A percentile compares a stretch with the other conserved stretches of the same genome.
phyloP scores from a whole-genome alignment of 179 eudicot species.

The Corrigiola litoralis region DNA sequence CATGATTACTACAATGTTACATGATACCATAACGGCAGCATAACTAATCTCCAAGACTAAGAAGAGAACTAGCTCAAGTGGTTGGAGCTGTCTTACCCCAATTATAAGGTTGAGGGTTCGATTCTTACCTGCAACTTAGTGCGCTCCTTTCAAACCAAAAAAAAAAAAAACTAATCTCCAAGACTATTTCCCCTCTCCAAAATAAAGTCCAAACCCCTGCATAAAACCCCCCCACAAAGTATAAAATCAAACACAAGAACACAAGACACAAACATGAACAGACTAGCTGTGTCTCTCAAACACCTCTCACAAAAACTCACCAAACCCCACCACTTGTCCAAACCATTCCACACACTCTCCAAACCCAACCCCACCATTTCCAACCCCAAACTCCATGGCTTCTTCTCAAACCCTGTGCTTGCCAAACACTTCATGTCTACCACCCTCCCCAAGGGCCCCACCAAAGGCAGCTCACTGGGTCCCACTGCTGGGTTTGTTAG shows the following conservation, averaged over 20 bases:
- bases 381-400: constrained; percentile 21
- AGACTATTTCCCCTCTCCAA: too few species aligned
- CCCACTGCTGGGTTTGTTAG: constrained; percentile 15
- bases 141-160: too few species aligned
- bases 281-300: constrained; percentile 32
- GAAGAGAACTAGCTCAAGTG: too few species aligned
- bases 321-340: constrained; percentile 13
- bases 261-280: constrained; percentile 53
- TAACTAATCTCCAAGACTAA: too few species aligned
- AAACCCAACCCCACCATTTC: constrained; percentile 14
- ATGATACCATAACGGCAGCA: too few species aligned
- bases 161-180: too few species aligned
- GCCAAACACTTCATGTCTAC: constrained; percentile 24
- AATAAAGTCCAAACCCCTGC: not conserved
- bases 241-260: not conserved
- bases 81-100: too few species aligned
- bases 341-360: constrained; percentile 17
- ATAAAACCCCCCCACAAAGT: too few species aligned
- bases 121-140: too few species aligned
- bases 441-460: constrained; percentile 26
- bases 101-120: too few species aligned
- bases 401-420: constrained; percentile 29
- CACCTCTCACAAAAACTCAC: constrained; percentile 26
- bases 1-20: too few species aligned
- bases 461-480: constrained; percentile 18